Percentiles rank a stretch among this genome's conserved stretches.
Evolutionary conservation across 2,329 filamentous ascomycete genomes (phyloP).

Genomic region (Nakataea oryzae): DNA sequence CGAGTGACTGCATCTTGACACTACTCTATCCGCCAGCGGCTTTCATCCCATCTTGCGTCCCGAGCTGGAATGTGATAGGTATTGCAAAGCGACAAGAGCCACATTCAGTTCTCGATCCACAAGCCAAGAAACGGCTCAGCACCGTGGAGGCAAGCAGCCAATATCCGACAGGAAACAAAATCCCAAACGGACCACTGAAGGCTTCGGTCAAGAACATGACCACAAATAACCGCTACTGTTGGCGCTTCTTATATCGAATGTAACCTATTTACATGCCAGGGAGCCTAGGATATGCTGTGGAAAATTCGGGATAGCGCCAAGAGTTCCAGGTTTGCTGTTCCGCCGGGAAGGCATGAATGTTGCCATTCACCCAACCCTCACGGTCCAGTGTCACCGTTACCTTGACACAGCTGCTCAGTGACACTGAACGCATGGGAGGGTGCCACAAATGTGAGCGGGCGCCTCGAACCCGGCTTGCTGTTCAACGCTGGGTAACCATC

Average conservation of each 20-base stretch:
- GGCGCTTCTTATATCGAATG: too few relatives aligned
- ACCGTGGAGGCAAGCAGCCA: not conserved
- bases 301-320: not conserved
- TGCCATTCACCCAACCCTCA: too few relatives aligned
- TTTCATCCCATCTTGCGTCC: not conserved
- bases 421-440: not conserved
- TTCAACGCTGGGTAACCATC: not conserved
- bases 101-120: not conserved
- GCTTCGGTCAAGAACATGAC: too few relatives aligned
- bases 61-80: not conserved
- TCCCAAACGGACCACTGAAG: too few relatives aligned
- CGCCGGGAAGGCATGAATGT: not conserved
- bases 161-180: not conserved
- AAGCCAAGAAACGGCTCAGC: not conserved
- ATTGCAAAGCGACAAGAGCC: not conserved
- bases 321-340: not conserved
- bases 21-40: not conserved
- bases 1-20: too few relatives aligned
- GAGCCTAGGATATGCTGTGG: not conserved
- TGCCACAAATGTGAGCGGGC: not conserved
- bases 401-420: not conserved
- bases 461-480: not conserved
- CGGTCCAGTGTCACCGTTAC: too few relatives aligned
- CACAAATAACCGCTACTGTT: too few relatives aligned
- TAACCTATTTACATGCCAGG: not conserved